These are phyloP conservation scores for Aspergillus sojae DNA, from an alignment of 2,329 filamentous ascomycete genomes.

Conservation along the genomic window DNA sequence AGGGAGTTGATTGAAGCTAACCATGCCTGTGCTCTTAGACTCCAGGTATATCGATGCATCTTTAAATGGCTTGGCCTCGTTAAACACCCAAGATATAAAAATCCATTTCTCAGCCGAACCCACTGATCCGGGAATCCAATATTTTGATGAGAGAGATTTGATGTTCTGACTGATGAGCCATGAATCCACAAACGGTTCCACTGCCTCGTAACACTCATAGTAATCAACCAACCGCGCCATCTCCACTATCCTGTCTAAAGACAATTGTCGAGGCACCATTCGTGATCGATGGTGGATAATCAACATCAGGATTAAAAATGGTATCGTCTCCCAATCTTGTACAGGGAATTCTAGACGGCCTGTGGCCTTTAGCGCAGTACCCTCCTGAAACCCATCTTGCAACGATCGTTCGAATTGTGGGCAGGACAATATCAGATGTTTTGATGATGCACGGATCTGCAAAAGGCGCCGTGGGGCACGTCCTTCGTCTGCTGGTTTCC, in stretches of 20 bases:
- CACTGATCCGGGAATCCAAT: too few species aligned
- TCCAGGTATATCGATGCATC: neutral
- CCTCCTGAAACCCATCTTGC: neutral
- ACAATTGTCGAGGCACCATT: fast-evolving
- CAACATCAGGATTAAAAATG: neutral
- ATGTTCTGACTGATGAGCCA: neutral
- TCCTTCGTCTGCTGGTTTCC: neutral
- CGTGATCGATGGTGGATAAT: neutral
- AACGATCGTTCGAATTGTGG: neutral
- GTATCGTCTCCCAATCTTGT: neutral
- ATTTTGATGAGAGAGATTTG: neutral
- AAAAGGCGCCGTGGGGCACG: neutral
- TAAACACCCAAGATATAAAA: neutral
- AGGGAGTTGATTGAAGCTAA: neutral
- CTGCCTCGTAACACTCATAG: neutral
- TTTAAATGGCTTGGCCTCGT: neutral
- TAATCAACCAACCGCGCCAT: neutral
- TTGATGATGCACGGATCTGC: neutral
- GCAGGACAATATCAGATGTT: neutral
- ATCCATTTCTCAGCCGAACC: too few species aligned
- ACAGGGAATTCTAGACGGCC: neutral
- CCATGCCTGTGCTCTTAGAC: neutral
- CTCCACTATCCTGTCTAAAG: neutral
- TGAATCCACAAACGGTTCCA: neutral
- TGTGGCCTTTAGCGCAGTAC: fast-evolving